Percentiles rank a stretch among this genome's conserved stretches.
Conservation (phyloP, 345 rosid species). For the Ceriops decandra region DNA sequence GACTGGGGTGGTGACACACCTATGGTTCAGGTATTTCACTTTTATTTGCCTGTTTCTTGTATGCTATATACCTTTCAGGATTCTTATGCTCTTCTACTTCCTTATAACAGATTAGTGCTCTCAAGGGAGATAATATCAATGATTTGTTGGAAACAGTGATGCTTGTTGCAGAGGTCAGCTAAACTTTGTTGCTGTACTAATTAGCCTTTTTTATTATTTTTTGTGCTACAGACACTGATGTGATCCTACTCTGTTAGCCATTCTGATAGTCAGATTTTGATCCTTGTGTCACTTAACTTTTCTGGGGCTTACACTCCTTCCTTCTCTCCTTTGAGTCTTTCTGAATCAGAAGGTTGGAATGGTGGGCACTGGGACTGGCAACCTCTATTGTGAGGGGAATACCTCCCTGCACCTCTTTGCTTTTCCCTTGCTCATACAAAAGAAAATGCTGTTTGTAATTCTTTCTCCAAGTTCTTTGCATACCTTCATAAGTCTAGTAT, state of each 20-base stretch:
- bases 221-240: constrained; percentile 1
- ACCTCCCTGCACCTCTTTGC: too few species aligned
- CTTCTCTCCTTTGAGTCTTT: not conserved
- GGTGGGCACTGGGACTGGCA: too few species aligned
- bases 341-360: too few species aligned
- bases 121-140: constrained; percentile 79
- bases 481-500: too few species aligned
- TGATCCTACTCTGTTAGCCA: not conserved
- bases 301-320: not conserved
- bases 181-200: not conserved
- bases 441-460: too few species aligned
- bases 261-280: constrained; percentile 3
- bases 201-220: not conserved
- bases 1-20: constrained; percentile 98
- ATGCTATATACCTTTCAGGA: constrained; percentile 17
- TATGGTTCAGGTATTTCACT: constrained; percentile 76
- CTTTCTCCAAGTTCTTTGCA: too few species aligned
- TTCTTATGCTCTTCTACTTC: constrained; percentile 24
- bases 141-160: constrained; percentile 89
- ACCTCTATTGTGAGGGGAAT: too few species aligned
- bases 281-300: not conserved
- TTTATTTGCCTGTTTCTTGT: constrained; percentile 21
- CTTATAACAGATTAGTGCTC: constrained; percentile 84
- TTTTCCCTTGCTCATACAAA: too few species aligned
- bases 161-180: constrained; percentile 97